A percentile compares a stretch with the other conserved stretches of the same genome.
phyloP scores from a whole-genome alignment of 2,329 filamentous ascomycete genomes.

The Herpotrichia juniperi region DNA sequence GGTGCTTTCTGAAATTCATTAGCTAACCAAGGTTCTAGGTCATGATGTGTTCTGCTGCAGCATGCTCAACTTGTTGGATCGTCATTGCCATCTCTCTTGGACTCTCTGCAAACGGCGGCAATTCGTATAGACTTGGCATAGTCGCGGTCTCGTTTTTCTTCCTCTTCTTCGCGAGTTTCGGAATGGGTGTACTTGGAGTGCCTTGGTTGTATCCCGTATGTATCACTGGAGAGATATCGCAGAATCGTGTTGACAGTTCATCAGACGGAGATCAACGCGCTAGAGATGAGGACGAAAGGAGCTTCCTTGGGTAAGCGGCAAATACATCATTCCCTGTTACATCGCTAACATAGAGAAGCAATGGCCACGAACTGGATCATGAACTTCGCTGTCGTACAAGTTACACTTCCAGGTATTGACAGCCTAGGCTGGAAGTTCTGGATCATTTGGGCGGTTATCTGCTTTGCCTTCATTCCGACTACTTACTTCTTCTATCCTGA shows the following conservation, averaged over 20 bases:
- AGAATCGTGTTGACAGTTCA: conserved; percentile 3
- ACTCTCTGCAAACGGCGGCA: conserved; percentile 47
- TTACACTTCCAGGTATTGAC: conserved; percentile 41
- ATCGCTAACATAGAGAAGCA: conserved; percentile 12
- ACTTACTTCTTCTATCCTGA: conserved; percentile 61
- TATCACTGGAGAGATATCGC: conserved; percentile 13
- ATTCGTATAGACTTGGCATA: conserved; percentile 53
- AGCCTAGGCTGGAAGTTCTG: conserved; percentile 60
- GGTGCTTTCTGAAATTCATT: not conserved
- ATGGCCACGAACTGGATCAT: conserved; percentile 43
- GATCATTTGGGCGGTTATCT: conserved; percentile 62
- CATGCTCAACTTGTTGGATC: conserved; percentile 57
- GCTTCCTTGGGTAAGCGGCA: conserved; percentile 26
- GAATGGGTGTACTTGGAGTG: conserved; percentile 41
- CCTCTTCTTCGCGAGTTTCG: conserved; percentile 42
- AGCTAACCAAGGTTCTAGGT: conserved; percentile 27
- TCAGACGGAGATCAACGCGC: conserved; percentile 33
- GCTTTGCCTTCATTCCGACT: conserved; percentile 58
- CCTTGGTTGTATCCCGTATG: conserved; percentile 42
- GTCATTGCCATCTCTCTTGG: conserved; percentile 55
- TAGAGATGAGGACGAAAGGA: conserved; percentile 44
- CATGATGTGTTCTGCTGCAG: conserved; percentile 57
- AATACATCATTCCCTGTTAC: not conserved
- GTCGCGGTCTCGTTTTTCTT: conserved; percentile 55
- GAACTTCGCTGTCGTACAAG: conserved; percentile 41